These are phyloP conservation scores for Bjerkandera adusta DNA, from an alignment of 1,284 basidiomycete genomes.

Conservation along the genomic window DNA sequence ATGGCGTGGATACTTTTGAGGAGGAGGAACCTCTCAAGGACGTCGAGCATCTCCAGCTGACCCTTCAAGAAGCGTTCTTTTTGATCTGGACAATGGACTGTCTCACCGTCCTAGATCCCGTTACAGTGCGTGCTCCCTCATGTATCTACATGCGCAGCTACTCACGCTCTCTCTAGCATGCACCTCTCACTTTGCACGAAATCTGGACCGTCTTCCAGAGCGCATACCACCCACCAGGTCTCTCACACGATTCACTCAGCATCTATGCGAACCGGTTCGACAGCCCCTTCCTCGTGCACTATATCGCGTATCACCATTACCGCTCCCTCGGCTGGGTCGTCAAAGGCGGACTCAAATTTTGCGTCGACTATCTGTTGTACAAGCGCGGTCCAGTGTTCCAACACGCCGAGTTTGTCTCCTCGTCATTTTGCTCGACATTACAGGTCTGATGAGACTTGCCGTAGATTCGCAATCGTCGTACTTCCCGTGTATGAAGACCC, in stretches of 20 bases:
- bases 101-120: conserved; percentile 68
- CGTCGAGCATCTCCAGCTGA: conserved; percentile 91
- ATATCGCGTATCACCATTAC: conserved; percentile 93
- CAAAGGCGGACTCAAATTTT: conserved; percentile 96
- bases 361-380: conserved; percentile 93
- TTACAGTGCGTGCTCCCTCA: conserved; percentile 44
- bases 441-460: neutral
- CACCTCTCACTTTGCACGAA: conserved; percentile 49
- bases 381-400: conserved; percentile 93
- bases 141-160: neutral
- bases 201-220: conserved; percentile 63
- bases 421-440: neutral
- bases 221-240: conserved; percentile 26
- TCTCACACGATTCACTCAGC: conserved; percentile 29
- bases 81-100: conserved; percentile 84
- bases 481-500: conserved; percentile 89
- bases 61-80: conserved; percentile 92
- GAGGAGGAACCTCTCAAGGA: conserved; percentile 57
- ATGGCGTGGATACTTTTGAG: conserved; percentile 28
- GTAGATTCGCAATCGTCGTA: conserved; percentile 86
- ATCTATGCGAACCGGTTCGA: conserved; percentile 55
- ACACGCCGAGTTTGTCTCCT: conserved; percentile 82
- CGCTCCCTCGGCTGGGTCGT: conserved; percentile 98
- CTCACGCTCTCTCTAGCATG: conserved; percentile 35
- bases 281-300: conserved; percentile 92